These are phyloP conservation scores for Mycena galericulata DNA, from an alignment of 768 basidiomycete genomes.

Conservation along the genomic window DNA sequence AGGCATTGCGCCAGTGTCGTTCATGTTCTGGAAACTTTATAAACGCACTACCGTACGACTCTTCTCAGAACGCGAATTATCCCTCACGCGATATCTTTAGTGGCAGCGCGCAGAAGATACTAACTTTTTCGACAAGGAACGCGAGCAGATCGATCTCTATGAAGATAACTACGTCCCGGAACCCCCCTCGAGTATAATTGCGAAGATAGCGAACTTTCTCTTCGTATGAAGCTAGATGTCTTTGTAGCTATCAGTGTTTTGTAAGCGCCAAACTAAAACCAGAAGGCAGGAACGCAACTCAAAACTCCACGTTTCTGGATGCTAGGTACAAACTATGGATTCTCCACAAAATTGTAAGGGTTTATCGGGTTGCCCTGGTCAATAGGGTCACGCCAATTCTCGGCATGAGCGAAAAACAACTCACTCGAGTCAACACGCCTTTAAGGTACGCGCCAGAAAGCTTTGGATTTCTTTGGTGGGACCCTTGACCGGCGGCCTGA, in stretches of 20 bases:
- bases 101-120: constrained; percentile 53
- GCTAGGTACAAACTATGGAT: neutral
- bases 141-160: constrained; percentile 56
- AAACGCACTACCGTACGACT: constrained; percentile 52
- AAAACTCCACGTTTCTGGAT: no score
- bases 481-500: constrained; percentile 32
- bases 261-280: no score
- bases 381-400: neutral
- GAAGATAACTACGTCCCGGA: constrained; percentile 45
- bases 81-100: constrained; percentile 36
- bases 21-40: constrained; percentile 59
- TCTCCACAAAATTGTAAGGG: constrained; percentile 24
- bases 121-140: constrained; percentile 60
- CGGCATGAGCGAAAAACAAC: neutral
- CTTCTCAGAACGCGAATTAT: neutral
- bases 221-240: constrained; percentile 9
- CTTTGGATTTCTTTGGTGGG: constrained; percentile 32
- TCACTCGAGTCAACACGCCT: constrained; percentile 26
- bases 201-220: constrained; percentile 9
- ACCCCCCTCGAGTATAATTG: constrained; percentile 13
- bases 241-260: no score
- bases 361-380: constrained; percentile 29
- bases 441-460: constrained; percentile 30
- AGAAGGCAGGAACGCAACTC: no score
- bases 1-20: constrained; percentile 53